These are phyloP conservation scores for Oidium heveae DNA, from an alignment of 2,329 filamentous ascomycete genomes.

Conservation along the genomic window DNA sequence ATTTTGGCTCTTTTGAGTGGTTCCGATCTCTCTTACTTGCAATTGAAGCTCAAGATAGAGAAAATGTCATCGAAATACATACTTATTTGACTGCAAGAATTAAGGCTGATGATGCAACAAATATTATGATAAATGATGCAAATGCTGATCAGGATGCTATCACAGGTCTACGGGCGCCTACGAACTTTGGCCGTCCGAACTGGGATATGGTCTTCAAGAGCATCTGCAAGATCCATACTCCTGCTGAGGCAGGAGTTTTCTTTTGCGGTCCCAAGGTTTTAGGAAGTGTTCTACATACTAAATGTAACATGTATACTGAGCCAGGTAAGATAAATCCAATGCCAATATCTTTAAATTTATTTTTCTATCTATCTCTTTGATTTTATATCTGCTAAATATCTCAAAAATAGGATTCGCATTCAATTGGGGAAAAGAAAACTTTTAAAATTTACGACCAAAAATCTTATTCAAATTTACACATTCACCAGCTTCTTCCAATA, in stretches of 20 bases:
- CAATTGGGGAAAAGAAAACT: slow-evolving; percentile 25
- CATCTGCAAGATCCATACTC: slow-evolving; percentile 52
- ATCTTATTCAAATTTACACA: no score
- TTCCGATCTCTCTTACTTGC: slow-evolving; percentile 62
- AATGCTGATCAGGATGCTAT: slow-evolving; percentile 68
- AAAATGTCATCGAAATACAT: slow-evolving; percentile 70
- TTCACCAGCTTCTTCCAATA: no score
- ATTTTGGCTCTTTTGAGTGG: slow-evolving; percentile 77
- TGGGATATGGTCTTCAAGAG: slow-evolving; percentile 80
- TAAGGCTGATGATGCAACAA: slow-evolving; percentile 62
- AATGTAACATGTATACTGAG: slow-evolving; percentile 73
- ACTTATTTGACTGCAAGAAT: slow-evolving; percentile 74
- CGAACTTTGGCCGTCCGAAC: slow-evolving; percentile 67
- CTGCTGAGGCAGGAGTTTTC: slow-evolving; percentile 53
- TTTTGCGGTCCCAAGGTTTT: slow-evolving; percentile 68
- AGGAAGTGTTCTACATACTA: slow-evolving; percentile 52
- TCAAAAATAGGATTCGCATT: slow-evolving; percentile 10
- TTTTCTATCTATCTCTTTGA: slow-evolving; percentile 2
- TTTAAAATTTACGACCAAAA: slow-evolving; percentile 13
- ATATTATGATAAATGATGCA: slow-evolving; percentile 82
- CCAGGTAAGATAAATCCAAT: slow-evolving; percentile 33
- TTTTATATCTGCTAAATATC: no score
- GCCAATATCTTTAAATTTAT: slow-evolving; percentile 4
- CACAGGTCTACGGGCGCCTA: slow-evolving; percentile 56
- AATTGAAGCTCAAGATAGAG: slow-evolving; percentile 66